Conservation (phyloP, 2,329 filamentous ascomycete species). For the Thelonectria blattea region DNA sequence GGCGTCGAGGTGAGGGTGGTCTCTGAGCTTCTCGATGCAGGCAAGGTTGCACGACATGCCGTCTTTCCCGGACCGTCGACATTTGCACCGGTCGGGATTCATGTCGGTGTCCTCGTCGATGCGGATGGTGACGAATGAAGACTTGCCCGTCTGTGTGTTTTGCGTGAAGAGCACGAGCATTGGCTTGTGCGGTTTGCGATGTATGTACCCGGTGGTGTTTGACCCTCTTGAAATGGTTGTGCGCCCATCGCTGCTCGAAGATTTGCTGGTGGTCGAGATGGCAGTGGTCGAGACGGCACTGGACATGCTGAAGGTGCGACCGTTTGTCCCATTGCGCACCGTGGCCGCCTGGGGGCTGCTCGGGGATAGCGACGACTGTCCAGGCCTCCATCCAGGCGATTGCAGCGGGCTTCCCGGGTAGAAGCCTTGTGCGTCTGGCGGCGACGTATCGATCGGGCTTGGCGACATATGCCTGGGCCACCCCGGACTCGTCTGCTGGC, state of each 20-base stretch:
- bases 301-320: slow-evolving; percentile 33
- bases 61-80: slow-evolving; percentile 37
- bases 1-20: slow-evolving; percentile 33
- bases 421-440: slow-evolving; percentile 24
- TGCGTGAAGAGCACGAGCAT: slow-evolving; percentile 45
- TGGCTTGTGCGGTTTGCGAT: slow-evolving; percentile 41
- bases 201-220: slow-evolving; percentile 39
- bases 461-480: slow-evolving; percentile 32
- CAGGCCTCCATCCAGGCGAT: slow-evolving; percentile 24
- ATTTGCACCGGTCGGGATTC: slow-evolving; percentile 45
- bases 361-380: slow-evolving; percentile 26
- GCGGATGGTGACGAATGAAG: slow-evolving; percentile 41
- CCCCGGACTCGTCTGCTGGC: slow-evolving; percentile 20
- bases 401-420: slow-evolving; percentile 18
- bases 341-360: slow-evolving; percentile 20
- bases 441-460: slow-evolving; percentile 20
- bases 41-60: slow-evolving; percentile 33
- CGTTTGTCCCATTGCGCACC: slow-evolving; percentile 16
- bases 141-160: slow-evolving; percentile 25
- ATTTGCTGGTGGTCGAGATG: slow-evolving; percentile 34
- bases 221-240: slow-evolving; percentile 36
- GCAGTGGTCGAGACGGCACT: slow-evolving; percentile 20
- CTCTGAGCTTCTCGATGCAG: slow-evolving; percentile 39
- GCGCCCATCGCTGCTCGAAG: slow-evolving; percentile 33
- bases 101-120: slow-evolving; percentile 42